Percentiles rank a stretch among this genome's conserved stretches.
Conservation (phyloP, 495 filamentous ascomycete genomes). For the Annulohypoxylon bovei region DNA sequence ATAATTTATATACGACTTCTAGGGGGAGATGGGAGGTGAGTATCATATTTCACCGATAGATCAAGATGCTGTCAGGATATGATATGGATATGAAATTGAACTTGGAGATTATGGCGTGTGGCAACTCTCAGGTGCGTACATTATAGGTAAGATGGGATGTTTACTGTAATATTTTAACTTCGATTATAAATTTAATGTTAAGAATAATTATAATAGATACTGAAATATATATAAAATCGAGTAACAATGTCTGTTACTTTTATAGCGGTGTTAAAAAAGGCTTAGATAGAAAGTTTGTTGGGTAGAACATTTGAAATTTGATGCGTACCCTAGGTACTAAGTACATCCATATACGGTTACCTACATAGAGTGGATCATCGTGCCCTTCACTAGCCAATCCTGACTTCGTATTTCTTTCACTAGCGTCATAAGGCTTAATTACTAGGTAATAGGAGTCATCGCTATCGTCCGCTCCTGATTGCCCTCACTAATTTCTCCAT, state of each 20-base stretch:
- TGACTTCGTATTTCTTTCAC: neutral
- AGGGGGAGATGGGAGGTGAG: neutral
- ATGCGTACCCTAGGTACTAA: neutral
- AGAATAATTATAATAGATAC: neutral
- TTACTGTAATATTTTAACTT: neutral
- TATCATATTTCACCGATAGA: neutral
- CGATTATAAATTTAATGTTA: neutral
- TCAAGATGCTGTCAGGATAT: neutral
- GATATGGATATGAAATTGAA: neutral
- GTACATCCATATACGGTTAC: neutral
- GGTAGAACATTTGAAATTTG: neutral
- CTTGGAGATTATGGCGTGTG: constrained; percentile 22
- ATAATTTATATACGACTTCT: neutral
- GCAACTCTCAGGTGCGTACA: neutral
- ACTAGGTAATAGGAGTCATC: too few species aligned
- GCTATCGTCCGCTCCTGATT: neutral
- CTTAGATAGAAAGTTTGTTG: neutral
- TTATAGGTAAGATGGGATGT: neutral
- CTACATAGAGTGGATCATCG: neutral
- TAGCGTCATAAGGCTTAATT: neutral
- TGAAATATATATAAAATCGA: neutral
- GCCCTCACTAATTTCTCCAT: neutral
- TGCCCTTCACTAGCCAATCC: neutral
- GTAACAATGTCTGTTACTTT: neutral
- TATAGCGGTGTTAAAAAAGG: neutral